These are phyloP conservation scores for Leptographium procerum DNA, from an alignment of 2,329 filamentous ascomycete genomes.

Conservation along the genomic window DNA sequence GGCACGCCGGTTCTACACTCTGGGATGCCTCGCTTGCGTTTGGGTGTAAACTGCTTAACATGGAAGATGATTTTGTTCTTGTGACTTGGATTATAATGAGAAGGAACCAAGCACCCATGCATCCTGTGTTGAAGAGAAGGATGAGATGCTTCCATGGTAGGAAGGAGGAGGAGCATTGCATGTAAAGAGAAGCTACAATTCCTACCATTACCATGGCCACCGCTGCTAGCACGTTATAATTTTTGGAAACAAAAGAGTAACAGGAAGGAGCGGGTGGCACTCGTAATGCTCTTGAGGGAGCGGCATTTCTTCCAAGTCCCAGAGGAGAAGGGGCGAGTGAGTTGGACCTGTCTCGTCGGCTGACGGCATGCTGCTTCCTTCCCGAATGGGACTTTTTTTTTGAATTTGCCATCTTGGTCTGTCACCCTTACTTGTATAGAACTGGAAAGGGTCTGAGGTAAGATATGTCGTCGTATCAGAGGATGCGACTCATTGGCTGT, in stretches of 20 bases:
- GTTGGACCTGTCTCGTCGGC: neutral
- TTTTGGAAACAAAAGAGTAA: neutral
- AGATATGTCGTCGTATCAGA: neutral
- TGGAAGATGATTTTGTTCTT: neutral
- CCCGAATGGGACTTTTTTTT: neutral
- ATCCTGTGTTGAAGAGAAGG: neutral
- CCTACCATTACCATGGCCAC: neutral
- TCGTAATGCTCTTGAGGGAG: neutral
- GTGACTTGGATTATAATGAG: neutral
- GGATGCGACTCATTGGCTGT: neutral
- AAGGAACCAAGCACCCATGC: neutral
- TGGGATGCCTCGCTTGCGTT: neutral
- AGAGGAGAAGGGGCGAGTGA: neutral
- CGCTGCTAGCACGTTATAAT: neutral
- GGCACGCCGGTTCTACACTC: neutral
- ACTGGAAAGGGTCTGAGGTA: neutral
- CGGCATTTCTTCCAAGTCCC: neutral
- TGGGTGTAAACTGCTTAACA: neutral
- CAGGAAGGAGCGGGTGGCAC: neutral
- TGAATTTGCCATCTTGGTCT: neutral
- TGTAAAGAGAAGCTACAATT: neutral
- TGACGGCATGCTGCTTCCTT: neutral
- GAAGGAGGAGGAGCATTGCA: neutral
- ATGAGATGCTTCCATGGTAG: neutral
- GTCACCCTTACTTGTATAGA: neutral